Conservation (phyloP, 2,329 filamentous ascomycete species). For the Fusarium veterinarium region DNA sequence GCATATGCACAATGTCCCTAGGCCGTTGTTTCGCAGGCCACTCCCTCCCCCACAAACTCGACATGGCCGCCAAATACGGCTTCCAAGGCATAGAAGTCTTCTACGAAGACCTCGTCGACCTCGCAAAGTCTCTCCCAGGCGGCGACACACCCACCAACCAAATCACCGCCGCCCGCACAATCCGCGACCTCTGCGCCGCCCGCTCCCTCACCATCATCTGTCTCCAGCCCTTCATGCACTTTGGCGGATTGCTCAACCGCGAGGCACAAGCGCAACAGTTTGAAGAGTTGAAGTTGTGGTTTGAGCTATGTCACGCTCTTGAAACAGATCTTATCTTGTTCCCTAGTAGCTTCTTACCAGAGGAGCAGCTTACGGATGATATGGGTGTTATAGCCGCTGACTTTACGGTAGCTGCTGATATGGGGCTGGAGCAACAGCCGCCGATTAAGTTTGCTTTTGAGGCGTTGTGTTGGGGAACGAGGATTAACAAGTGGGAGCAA, state of each 20-base stretch:
- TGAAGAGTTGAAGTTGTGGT: slow-evolving; percentile 75
- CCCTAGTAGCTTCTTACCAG: slow-evolving; percentile 75
- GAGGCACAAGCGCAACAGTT: slow-evolving; percentile 66
- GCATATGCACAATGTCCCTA: slow-evolving; percentile 81
- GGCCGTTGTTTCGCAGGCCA: slow-evolving; percentile 77
- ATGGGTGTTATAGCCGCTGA: slow-evolving; percentile 70
- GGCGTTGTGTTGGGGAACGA: slow-evolving; percentile 77
- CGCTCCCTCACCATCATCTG: slow-evolving; percentile 68
- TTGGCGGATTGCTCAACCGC: slow-evolving; percentile 77
- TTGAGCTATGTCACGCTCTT: slow-evolving; percentile 71
- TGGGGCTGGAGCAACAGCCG: slow-evolving; percentile 68
- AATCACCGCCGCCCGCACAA: slow-evolving; percentile 66
- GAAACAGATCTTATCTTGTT: slow-evolving; percentile 79
- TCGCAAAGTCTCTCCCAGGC: slow-evolving; percentile 61
- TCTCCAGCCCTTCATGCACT: slow-evolving; percentile 82
- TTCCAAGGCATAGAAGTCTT: slow-evolving; percentile 81
- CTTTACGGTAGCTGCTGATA: slow-evolving; percentile 72
- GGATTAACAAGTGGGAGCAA: slow-evolving; percentile 76
- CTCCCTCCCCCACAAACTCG: slow-evolving; percentile 72
- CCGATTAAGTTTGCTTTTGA: slow-evolving; percentile 79
- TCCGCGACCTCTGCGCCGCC: slow-evolving; percentile 67
- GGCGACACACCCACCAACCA: slow-evolving; percentile 56
- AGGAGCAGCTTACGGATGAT: slow-evolving; percentile 57
- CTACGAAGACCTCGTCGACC: slow-evolving; percentile 77
- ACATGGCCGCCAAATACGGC: slow-evolving; percentile 72